Percentiles rank a stretch among this genome's conserved stretches.
Evolutionary conservation across 2,329 filamentous ascomycete genomes (phyloP).

Genomic region (Periconia macrospinosa): DNA sequence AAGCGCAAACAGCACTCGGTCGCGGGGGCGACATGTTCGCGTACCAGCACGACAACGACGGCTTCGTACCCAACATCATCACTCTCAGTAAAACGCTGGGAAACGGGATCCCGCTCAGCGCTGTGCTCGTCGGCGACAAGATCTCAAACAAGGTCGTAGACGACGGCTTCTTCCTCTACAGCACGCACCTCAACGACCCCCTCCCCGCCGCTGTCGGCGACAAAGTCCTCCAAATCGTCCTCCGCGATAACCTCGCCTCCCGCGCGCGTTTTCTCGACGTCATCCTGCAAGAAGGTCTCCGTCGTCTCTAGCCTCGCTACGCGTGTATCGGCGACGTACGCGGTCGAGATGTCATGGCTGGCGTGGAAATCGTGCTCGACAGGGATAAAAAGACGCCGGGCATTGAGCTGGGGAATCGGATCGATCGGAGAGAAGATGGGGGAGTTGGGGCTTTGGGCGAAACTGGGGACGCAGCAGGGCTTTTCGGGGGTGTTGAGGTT

Average conservation of each 20-base stretch:
- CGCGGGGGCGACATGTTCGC: slow-evolving; percentile 56
- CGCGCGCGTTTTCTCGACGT: slow-evolving; percentile 49
- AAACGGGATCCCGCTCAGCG: slow-evolving; percentile 61
- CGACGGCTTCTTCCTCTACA: slow-evolving; percentile 59
- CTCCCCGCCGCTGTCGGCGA: slow-evolving; percentile 61
- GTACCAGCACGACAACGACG: slow-evolving; percentile 54
- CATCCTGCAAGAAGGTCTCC: slow-evolving; percentile 52
- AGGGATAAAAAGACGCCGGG: slow-evolving; percentile 52
- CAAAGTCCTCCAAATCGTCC: slow-evolving; percentile 64
- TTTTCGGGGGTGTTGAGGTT: slow-evolving; percentile 59
- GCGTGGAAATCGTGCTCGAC: slow-evolving; percentile 60
- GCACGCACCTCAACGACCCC: slow-evolving; percentile 65
- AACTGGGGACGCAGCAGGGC: slow-evolving; percentile 57
- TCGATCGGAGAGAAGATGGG: slow-evolving; percentile 55
- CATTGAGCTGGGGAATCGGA: slow-evolving; percentile 49
- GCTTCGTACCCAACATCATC: slow-evolving; percentile 55
- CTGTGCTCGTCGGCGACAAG: slow-evolving; percentile 58
- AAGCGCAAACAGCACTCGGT: slow-evolving; percentile 41
- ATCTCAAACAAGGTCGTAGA: slow-evolving; percentile 55
- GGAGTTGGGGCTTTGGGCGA: slow-evolving; percentile 59
- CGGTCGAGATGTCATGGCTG: slow-evolving; percentile 60
- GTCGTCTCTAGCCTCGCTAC: slow-evolving; percentile 53
- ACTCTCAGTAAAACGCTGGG: slow-evolving; percentile 64
- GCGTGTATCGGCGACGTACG: slow-evolving; percentile 65
- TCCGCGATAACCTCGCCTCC: slow-evolving; percentile 56